These are phyloP conservation scores for Orbilia blumenaviensis DNA, from an alignment of 2,329 filamentous ascomycete species.

Conservation along the genomic window DNA sequence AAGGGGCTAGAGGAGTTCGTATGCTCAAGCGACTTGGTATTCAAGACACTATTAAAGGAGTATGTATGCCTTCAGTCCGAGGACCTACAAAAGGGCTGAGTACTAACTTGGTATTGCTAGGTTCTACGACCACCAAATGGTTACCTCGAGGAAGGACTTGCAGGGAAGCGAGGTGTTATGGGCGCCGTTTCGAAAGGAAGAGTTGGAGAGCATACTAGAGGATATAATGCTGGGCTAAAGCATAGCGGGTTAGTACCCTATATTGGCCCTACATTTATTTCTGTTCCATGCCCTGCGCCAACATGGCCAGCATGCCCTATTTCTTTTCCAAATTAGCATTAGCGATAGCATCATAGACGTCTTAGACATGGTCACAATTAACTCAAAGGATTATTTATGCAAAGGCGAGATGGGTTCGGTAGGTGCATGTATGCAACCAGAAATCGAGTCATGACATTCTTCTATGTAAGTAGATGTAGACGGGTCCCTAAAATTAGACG, in stretches of 20 bases:
- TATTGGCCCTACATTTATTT: too few relatives aligned
- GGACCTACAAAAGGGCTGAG: neutral
- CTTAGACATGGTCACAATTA: too few relatives aligned
- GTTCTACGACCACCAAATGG: conserved; percentile 98
- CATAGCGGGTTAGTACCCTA: neutral
- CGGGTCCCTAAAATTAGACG: too few relatives aligned
- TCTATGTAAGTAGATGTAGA: too few relatives aligned
- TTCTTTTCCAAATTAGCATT: too few relatives aligned
- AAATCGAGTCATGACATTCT: too few relatives aligned
- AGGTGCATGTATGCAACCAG: too few relatives aligned
- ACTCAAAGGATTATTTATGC: too few relatives aligned
- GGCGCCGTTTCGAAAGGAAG: conserved; percentile 84
- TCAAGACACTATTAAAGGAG: conserved; percentile 92
- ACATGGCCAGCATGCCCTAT: too few relatives aligned
- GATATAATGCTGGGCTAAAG: conserved; percentile 64
- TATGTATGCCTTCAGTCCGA: conserved; percentile 62
- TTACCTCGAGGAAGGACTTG: conserved; percentile 84
- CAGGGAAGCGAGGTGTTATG: conserved; percentile 85
- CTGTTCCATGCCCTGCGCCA: too few relatives aligned
- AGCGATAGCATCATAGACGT: too few relatives aligned
- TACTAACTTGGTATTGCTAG: conserved; percentile 62
- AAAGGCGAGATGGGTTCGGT: too few relatives aligned
- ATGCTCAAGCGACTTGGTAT: conserved; percentile 94
- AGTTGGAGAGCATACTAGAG: conserved; percentile 87
- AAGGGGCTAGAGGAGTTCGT: conserved; percentile 97